Evolutionary conservation across 176 grass and related monocot species (phyloP).

Genomic region (Carex parvula): DNA sequence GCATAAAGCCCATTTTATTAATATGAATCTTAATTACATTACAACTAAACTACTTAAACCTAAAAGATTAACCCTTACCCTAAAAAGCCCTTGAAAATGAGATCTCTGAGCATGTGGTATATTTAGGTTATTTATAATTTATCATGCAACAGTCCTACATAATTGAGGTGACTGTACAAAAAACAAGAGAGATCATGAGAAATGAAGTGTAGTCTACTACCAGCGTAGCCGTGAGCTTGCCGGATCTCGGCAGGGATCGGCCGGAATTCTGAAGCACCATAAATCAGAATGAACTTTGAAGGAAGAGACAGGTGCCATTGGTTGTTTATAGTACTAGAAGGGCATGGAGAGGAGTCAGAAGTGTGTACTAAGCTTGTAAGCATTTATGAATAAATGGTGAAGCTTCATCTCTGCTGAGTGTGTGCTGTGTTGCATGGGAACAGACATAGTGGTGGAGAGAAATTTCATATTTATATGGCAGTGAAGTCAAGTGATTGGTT

Average conservation of each 20-base stretch:
- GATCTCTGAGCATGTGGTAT: background rate
- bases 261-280: conserved; percentile 23
- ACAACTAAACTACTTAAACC: too few species aligned
- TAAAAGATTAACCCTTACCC: too few species aligned
- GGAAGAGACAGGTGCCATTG: conserved; percentile 17
- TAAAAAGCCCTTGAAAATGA: too few species aligned
- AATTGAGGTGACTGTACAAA: background rate
- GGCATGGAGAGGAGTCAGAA: background rate
- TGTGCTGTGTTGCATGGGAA: conserved; percentile 15
- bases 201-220: background rate
- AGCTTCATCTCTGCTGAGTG: conserved; percentile 13
- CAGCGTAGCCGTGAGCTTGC: conserved; percentile 17
- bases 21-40: too few species aligned
- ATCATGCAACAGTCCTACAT: background rate
- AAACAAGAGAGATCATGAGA: background rate
- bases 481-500: background rate
- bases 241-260: background rate
- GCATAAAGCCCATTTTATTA: too few species aligned
- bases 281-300: conserved; percentile 23
- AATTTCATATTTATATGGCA: background rate
- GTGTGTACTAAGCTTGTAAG: background rate
- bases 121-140: background rate
- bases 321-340: background rate
- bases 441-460: background rate
- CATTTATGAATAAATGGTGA: conserved; percentile 26